phyloP scores from a whole-genome alignment of 2,329 filamentous ascomycete genomes.

The Stachybotrys echinatus region DNA sequence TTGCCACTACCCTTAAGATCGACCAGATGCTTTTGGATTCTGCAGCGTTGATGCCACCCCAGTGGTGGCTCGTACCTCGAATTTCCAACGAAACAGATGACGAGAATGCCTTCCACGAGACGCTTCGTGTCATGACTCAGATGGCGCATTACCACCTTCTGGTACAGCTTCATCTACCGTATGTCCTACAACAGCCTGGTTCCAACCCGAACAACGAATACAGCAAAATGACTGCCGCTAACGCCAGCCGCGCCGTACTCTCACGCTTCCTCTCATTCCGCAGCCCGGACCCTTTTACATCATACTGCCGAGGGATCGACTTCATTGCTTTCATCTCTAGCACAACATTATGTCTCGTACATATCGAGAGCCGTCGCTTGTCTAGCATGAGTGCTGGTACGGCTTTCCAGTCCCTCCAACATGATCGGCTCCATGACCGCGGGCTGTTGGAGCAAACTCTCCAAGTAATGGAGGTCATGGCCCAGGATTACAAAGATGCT shows the following conservation, averaged over 20 bases:
- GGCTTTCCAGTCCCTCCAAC: conserved; percentile 25
- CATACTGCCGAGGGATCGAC: conserved; percentile 42
- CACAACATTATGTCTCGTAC: conserved; percentile 42
- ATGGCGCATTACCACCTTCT: conserved; percentile 45
- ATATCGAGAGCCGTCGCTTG: conserved; percentile 27
- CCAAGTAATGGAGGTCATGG: conserved; percentile 28
- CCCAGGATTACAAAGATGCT: conserved; percentile 26
- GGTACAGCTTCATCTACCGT: conserved; percentile 49
- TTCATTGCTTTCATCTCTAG: conserved; percentile 44
- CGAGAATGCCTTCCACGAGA: conserved; percentile 16
- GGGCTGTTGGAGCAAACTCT: conserved; percentile 31
- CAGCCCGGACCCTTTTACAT: conserved; percentile 26
- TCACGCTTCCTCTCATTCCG: conserved; percentile 39
- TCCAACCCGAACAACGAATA: conserved; percentile 33
- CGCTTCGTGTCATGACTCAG: conserved; percentile 34
- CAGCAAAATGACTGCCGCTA: conserved; percentile 37
- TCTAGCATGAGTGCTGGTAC: background rate
- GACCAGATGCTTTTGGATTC: conserved; percentile 41
- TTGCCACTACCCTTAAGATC: conserved; percentile 31
- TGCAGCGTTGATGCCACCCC: conserved; percentile 29
- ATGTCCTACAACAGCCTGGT: conserved; percentile 35
- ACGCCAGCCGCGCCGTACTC: conserved; percentile 45
- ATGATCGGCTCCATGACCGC: conserved; percentile 36
- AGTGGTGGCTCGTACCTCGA: conserved; percentile 41
- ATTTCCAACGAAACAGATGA: conserved; percentile 10